Percentiles rank a stretch among this genome's conserved stretches.
phyloP scores from a whole-genome alignment of 192 early-diverging fungal genomes.

The Kickxella alabastrina region DNA sequence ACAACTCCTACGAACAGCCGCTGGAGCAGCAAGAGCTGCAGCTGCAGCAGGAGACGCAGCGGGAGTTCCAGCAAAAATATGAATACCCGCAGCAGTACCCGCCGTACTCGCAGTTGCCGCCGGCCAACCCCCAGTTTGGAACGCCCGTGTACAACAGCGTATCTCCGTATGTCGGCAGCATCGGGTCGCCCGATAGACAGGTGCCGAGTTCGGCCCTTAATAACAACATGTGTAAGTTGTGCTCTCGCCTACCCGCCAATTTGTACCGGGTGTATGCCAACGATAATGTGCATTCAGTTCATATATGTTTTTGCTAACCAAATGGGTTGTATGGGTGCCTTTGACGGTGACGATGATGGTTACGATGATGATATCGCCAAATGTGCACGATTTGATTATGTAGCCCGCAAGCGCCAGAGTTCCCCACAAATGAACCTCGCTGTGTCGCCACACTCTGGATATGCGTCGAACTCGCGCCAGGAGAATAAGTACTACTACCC shows the following conservation, averaged over 20 bases:
- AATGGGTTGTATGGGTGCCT: no score
- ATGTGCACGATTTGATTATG: no score
- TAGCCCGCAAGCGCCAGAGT: slow-evolving; percentile 26
- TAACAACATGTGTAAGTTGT: slow-evolving; percentile 7
- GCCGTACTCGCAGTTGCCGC: neutral
- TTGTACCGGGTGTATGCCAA: neutral
- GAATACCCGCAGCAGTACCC: neutral
- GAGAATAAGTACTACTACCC: no score
- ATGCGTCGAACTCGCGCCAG: slow-evolving; percentile 40
- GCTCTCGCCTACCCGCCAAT: neutral
- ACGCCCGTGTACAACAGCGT: slow-evolving; percentile 28
- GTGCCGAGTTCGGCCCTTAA: slow-evolving; percentile 12
- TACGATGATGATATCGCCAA: no score
- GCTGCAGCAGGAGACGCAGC: no score
- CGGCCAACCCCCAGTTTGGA: neutral
- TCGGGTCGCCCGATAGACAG: slow-evolving; percentile 37
- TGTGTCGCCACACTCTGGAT: slow-evolving; percentile 36
- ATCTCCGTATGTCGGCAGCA: slow-evolving; percentile 35
- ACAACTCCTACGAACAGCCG: slow-evolving; percentile 6
- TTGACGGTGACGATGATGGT: no score
- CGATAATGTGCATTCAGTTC: neutral
- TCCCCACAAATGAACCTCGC: slow-evolving; percentile 35
- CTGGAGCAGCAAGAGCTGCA: neutral
- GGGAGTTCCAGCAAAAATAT: slow-evolving; percentile 15
- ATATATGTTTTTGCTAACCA: neutral